Evolutionary conservation across 2,329 filamentous ascomycete genomes (phyloP).

Genomic region (Proliferodiscus dingleyae): DNA sequence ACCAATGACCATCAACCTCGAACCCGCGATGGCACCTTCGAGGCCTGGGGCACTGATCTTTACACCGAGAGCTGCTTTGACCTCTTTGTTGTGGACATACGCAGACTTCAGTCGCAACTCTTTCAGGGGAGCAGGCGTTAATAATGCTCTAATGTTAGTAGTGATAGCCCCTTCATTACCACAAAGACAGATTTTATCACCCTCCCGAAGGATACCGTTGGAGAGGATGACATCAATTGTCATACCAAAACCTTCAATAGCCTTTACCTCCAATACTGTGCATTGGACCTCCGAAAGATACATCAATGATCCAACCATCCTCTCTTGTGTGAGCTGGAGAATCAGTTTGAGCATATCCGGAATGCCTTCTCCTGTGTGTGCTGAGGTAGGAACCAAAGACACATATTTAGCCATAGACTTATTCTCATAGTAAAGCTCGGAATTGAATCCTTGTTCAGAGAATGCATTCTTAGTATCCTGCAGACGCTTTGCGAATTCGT

Average conservation of each 20-base stretch:
- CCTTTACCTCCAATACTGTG: conserved; percentile 97
- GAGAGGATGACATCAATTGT: conserved; percentile 96
- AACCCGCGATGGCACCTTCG: conserved; percentile 93
- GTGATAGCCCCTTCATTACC: conserved; percentile 94
- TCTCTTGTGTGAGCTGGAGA: conserved; percentile 85
- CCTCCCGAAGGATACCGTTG: conserved; percentile 91
- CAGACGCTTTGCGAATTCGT: conserved; percentile 87
- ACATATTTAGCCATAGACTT: conserved; percentile 93
- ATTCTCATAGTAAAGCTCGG: conserved; percentile 95
- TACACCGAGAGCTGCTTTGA: conserved; percentile 96
- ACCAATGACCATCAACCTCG: conserved; percentile 87
- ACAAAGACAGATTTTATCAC: conserved; percentile 90
- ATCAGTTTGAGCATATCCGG: conserved; percentile 98
- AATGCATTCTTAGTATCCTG: conserved; percentile 91
- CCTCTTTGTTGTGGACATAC: conserved; percentile 98
- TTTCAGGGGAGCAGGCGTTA: conserved; percentile 89
- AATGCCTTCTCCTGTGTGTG: conserved; percentile 98
- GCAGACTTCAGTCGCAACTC: conserved; percentile 92
- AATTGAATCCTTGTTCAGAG: conserved; percentile 95
- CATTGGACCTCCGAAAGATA: conserved; percentile 97
- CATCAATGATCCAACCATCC: conserved; percentile 96
- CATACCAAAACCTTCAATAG: conserved; percentile 97
- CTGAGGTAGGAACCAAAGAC: conserved; percentile 94
- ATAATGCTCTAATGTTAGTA: conserved; percentile 89
- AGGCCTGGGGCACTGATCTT: conserved; percentile 97